A percentile compares a stretch with the other conserved stretches of the same genome.
Evolutionary conservation across 345 rosid genomes (phyloP).

Genomic region (Microcos paniculata): DNA sequence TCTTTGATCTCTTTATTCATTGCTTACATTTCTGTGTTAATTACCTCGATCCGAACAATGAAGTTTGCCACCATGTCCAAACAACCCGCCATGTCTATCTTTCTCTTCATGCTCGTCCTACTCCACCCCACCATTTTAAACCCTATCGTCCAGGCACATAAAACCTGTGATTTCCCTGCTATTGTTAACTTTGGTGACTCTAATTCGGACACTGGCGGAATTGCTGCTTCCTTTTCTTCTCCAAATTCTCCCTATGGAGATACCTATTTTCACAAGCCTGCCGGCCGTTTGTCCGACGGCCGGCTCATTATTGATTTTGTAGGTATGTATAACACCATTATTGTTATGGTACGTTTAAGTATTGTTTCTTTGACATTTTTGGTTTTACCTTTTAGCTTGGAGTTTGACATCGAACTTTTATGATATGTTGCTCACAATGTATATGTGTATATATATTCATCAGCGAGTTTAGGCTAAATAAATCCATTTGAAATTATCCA

Average conservation of each 20-base stretch:
- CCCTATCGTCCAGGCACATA: neutral
- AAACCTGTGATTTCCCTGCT: slow-evolving; percentile 41
- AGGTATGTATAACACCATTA: slow-evolving; percentile 34
- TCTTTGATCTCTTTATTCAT: too few relatives aligned
- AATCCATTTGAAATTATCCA: too few relatives aligned
- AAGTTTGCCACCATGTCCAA: neutral
- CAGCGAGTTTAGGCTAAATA: too few relatives aligned
- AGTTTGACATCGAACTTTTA: too few relatives aligned
- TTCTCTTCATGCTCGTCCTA: neutral
- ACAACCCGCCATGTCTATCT: too few relatives aligned
- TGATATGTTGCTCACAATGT: too few relatives aligned
- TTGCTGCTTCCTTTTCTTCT: slow-evolving; percentile 31
- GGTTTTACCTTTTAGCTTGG: too few relatives aligned
- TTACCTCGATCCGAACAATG: too few relatives aligned
- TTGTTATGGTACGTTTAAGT: too few relatives aligned
- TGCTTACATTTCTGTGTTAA: too few relatives aligned
- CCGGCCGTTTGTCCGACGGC: slow-evolving; percentile 48
- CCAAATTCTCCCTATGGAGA: slow-evolving; percentile 39
- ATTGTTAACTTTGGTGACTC: slow-evolving; percentile 64
- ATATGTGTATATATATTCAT: too few relatives aligned
- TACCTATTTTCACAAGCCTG: slow-evolving; percentile 41
- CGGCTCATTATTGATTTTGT: slow-evolving; percentile 55
- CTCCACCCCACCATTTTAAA: neutral
- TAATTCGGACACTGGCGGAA: slow-evolving; percentile 57
- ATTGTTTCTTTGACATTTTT: too few relatives aligned